Evolutionary conservation across 202 grass and related monocot genomes (phyloP).

Genomic region (Hordeum pubiflorum): DNA sequence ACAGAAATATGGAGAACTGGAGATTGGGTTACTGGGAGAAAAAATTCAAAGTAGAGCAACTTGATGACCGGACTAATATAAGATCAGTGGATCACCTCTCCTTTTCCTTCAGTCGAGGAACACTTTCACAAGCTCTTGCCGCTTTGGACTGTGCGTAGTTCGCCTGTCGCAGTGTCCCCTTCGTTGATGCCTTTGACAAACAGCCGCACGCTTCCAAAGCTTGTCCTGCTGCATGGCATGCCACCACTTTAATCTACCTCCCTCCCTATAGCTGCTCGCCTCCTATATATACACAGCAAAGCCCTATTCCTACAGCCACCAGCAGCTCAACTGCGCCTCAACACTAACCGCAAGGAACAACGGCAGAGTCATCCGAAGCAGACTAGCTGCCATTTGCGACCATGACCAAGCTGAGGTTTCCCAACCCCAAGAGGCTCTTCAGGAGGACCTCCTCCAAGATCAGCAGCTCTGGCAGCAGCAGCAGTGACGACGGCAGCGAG

Average conservation of each 20-base stretch:
- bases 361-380: neutral
- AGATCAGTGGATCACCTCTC: neutral
- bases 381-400: neutral
- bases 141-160: constrained; percentile 34
- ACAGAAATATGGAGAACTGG: too few species aligned
- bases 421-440: constrained; percentile 90
- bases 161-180: constrained; percentile 21
- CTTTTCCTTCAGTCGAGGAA: neutral
- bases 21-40: too few species aligned
- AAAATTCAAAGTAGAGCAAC: too few species aligned
- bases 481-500: neutral
- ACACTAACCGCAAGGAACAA: neutral
- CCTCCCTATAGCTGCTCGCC: neutral
- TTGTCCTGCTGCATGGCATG: constrained; percentile 19
- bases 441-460: constrained; percentile 70
- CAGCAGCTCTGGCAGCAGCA: constrained; percentile 22
- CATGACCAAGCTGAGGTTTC: constrained; percentile 61
- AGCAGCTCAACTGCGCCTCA: neutral
- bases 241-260: neutral
- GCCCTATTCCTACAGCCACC: neutral
- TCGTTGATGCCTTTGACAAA: constrained; percentile 23
- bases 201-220: constrained; percentile 73
- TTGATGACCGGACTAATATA: neutral
- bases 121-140: neutral
- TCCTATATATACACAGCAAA: constrained; percentile 33